Base-by-base conservation (phyloP, 2,329 filamentous ascomycete species). In the Ophiobolus disseminans region DNA sequence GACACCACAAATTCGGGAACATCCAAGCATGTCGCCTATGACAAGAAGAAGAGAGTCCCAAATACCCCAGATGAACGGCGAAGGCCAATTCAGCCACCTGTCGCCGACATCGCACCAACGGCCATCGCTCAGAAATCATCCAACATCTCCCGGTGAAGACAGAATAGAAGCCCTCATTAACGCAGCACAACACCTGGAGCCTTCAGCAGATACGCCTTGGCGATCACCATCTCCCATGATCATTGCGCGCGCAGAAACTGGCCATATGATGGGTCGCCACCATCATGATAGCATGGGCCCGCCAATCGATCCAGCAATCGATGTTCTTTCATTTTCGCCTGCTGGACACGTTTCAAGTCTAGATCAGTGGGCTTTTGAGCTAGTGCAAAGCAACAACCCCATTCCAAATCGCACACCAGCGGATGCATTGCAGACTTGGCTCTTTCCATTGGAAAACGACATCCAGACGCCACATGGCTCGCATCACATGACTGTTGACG, bases 131-230 rank as follows among this genome's bases (percentile, higher is more conserved):
- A 44, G 47, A 40, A 22, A 52, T 31, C 59, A 67, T 25, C 54
- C 63, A 19, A 46, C 53, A 6, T 65, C 67, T 10, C 65, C 68
- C 19, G 64, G 57, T 40, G 68, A 71, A 45, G 65, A 63, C 45
- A 62, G 68, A n/a, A 57, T 73, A 52, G 69, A 73, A 54, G 68
- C 69, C 10, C 66, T 73, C 25, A 68, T 73, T 54, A 73, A 73
- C 40, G 69, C 69, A 32, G 69, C 69, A 14, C 68, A 72, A 42
- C 66, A 70, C 32, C 65, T 73, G 16, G 69, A 70, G 40, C 68
- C 69, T 8, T 51, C 62, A 6, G 43, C 55, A 38, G 66, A 72
- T 38, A 60, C 69, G 14, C 58, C 69, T 20, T 73, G 69, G 69
- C 63, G 63, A 28, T 69, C 69, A 4, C 69, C 68, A 16, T 70